phyloP scores from a whole-genome alignment of 768 basidiomycete species.

The Infundibulicybe gibba region DNA sequence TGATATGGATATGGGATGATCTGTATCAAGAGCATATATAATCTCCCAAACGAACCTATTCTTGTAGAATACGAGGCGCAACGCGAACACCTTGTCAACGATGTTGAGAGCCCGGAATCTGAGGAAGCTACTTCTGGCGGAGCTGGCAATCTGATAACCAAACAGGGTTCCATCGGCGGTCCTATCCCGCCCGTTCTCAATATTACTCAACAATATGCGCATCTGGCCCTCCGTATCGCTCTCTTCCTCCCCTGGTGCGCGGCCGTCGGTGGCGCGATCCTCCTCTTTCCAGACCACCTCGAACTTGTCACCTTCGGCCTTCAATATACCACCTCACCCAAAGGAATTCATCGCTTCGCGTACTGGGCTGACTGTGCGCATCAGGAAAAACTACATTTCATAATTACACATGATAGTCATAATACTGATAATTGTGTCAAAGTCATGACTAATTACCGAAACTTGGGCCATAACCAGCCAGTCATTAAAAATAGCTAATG shows the following conservation, averaged over 20 bases:
- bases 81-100: no score
- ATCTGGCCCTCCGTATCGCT: constrained; percentile 18
- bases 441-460: no score
- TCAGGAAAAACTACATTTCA: no score
- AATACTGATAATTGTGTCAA: no score
- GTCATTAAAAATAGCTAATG: no score
- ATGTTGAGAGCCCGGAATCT: background rate
- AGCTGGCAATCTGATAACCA: background rate
- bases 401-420: no score
- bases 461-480: no score
- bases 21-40: constrained; percentile 21
- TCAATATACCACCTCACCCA: constrained; percentile 24
- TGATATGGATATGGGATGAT: background rate
- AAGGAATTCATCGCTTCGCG: constrained; percentile 34
- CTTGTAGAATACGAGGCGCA: constrained; percentile 10
- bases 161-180: background rate
- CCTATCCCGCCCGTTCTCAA: background rate
- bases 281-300: constrained; percentile 32
- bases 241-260: constrained; percentile 44
- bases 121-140: background rate
- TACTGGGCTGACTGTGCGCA: constrained; percentile 37
- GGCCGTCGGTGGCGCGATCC: constrained; percentile 36
- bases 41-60: constrained; percentile 23
- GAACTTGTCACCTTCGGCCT: constrained; percentile 30
- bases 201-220: constrained; percentile 2